phyloP scores from a whole-genome alignment of 2,329 filamentous ascomycete species.

The Aaosphaeria pasadenensis region DNA sequence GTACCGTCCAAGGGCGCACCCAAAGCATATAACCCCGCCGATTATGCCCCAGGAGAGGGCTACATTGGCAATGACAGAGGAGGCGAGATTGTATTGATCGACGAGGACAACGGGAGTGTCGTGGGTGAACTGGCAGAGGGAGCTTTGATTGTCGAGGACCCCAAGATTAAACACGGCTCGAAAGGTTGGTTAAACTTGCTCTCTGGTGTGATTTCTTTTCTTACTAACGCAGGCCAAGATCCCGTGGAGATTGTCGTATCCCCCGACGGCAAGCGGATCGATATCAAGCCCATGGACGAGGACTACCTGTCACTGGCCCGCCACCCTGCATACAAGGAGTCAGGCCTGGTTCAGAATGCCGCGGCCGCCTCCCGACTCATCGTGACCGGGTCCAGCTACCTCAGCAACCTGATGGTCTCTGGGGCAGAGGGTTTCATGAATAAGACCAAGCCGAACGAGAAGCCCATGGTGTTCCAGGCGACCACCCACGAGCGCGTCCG shows the following conservation, averaged over 20 bases:
- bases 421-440: slow-evolving; percentile 79
- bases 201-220: slow-evolving; percentile 1
- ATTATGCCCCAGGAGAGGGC: slow-evolving; percentile 75
- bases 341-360: slow-evolving; percentile 80
- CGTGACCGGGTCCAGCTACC: slow-evolving; percentile 77
- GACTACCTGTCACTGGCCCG: slow-evolving; percentile 74
- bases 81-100: slow-evolving; percentile 85
- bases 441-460: slow-evolving; percentile 71
- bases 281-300: slow-evolving; percentile 63
- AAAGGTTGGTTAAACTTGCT: slow-evolving; percentile 64
- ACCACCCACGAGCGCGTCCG: slow-evolving; percentile 81
- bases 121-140: slow-evolving; percentile 86
- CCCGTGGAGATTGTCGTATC: slow-evolving; percentile 78
- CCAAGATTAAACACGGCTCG: slow-evolving; percentile 74
- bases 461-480: slow-evolving; percentile 84
- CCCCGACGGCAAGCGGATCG: slow-evolving; percentile 64
- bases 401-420: slow-evolving; percentile 73
- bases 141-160: slow-evolving; percentile 76
- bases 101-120: slow-evolving; percentile 94
- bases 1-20: slow-evolving; percentile 41
- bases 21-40: slow-evolving; percentile 71
- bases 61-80: slow-evolving; percentile 56
- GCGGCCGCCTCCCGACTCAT: slow-evolving; percentile 86
- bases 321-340: slow-evolving; percentile 90
- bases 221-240: slow-evolving; percentile 48